Percentiles rank a stretch among this genome's conserved stretches.
Conservation (phyloP, 306 rosid genomes). For the Crotalaria pallida region DNA sequence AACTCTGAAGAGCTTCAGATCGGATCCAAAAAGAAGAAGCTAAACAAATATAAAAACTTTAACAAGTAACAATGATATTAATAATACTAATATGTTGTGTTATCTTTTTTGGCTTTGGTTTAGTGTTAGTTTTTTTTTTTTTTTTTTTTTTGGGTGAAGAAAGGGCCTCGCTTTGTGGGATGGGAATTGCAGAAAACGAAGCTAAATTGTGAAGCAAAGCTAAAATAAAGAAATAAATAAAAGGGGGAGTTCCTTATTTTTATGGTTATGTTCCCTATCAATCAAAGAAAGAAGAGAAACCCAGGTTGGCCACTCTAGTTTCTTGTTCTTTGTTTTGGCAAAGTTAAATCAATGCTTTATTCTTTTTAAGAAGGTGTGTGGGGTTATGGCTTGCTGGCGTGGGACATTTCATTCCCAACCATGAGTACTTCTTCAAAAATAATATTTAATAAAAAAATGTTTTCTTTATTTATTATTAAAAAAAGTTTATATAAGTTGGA, state of each 20-base stretch:
- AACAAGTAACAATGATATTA: conserved; percentile 6
- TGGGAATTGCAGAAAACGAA: conserved; percentile 32
- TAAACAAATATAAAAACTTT: conserved; percentile 23
- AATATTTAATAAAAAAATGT: too few relatives aligned
- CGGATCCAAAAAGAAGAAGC: conserved; percentile 59
- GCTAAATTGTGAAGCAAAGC: conserved; percentile 45
- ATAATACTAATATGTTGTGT: not conserved
- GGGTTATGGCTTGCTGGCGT: too few relatives aligned
- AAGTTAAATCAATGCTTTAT: not conserved
- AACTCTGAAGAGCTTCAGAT: conserved; percentile 64
- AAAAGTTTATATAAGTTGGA: too few relatives aligned
- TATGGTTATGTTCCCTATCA: conserved; percentile 31
- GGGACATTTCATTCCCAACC: too few relatives aligned
- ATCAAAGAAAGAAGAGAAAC: too few relatives aligned
- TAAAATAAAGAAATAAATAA: conserved; percentile 11
- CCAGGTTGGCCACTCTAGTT: conserved; percentile 13
- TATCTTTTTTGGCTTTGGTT: not conserved
- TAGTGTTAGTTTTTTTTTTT: not conserved
- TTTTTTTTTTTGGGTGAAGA: conserved; percentile 20
- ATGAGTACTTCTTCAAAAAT: too few relatives aligned
- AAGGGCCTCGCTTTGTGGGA: conserved; percentile 15
- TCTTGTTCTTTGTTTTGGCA: conserved; percentile 23
- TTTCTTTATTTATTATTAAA: too few relatives aligned
- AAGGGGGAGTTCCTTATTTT: conserved; percentile 32
- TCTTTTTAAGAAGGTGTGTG: too few relatives aligned